Percentiles rank a stretch among this genome's conserved stretches.
Evolutionary conservation across 2,329 filamentous ascomycete species (phyloP).

Genomic region (Tolypocladium tundrense): DNA sequence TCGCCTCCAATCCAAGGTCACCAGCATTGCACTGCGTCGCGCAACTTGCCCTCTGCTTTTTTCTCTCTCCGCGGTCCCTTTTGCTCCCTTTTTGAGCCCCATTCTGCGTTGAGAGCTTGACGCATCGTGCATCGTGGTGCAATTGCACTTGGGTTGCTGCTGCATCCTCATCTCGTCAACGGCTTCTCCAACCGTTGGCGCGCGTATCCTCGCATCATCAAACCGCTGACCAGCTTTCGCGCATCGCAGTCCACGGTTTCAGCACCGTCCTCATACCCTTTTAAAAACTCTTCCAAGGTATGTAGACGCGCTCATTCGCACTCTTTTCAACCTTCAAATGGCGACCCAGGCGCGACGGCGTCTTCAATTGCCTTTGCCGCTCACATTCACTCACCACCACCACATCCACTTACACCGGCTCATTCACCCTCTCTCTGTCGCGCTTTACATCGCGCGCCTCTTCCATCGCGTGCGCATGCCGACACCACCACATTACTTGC

Average conservation of each 20-base stretch:
- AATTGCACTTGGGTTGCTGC: neutral
- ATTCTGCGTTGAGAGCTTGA: neutral
- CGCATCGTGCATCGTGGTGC: constrained; percentile 8
- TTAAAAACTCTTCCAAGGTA: constrained; percentile 21
- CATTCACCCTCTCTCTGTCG: neutral
- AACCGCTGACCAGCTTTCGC: constrained; percentile 7
- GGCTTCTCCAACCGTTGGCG: neutral
- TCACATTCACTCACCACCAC: constrained; percentile 5
- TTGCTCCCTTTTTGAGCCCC: neutral
- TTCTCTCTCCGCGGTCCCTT: constrained; percentile 10
- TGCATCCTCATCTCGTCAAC: constrained; percentile 1
- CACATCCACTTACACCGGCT: neutral
- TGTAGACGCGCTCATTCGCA: constrained; percentile 15
- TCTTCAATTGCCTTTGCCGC: constrained; percentile 19
- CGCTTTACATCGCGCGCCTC: neutral
- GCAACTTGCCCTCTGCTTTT: constrained; percentile 5
- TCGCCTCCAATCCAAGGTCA: constrained; percentile 22
- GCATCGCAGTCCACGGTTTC: constrained; percentile 8
- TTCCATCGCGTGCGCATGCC: neutral
- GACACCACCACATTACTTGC: neutral
- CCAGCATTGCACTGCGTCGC: constrained; percentile 7
- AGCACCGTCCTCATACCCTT: constrained; percentile 13
- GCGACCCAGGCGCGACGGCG: neutral
- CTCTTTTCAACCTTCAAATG: constrained; percentile 23
- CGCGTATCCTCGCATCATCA: constrained; percentile 2